phyloP scores from a whole-genome alignment of 2,329 filamentous ascomycete species.

The Diplodia seriata region DNA sequence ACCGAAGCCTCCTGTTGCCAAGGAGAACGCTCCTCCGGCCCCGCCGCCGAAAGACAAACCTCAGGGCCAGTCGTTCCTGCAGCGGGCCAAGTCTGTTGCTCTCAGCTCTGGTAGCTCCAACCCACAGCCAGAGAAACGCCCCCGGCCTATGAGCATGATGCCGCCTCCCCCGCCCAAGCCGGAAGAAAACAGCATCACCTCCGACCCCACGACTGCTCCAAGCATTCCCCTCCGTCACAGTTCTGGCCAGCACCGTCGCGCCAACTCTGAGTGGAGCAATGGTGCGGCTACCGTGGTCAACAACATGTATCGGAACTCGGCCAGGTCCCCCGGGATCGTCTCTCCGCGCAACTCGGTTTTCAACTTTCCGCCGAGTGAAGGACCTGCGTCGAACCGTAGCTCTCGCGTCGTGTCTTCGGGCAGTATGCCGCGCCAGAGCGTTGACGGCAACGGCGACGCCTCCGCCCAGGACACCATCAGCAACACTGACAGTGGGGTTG shows the following conservation, averaged over 20 bases:
- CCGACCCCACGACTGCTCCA: constrained; percentile 76
- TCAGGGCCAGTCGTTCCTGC: constrained; percentile 58
- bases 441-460: constrained; percentile 37
- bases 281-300: constrained; percentile 79
- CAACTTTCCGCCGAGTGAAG: constrained; percentile 58
- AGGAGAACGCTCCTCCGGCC: constrained; percentile 82
- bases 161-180: constrained; percentile 36
- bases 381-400: constrained; percentile 50
- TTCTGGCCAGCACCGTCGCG: constrained; percentile 51
- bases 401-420: constrained; percentile 60
- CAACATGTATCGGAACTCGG: constrained; percentile 76
- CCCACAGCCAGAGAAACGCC: constrained; percentile 40
- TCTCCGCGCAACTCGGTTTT: constrained; percentile 50
- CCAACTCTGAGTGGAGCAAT: constrained; percentile 52
- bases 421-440: constrained; percentile 51
- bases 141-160: constrained; percentile 54
- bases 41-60: constrained; percentile 65
- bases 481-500: constrained; percentile 43
- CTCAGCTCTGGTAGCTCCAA: constrained; percentile 51
- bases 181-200: constrained; percentile 42
- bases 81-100: constrained; percentile 66
- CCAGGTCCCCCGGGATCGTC: constrained; percentile 55
- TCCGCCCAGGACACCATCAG: constrained; percentile 39
- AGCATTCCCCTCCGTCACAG: constrained; percentile 72
- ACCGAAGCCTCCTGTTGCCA: constrained; percentile 51